Conservation (phyloP, 176 grass and related monocot genomes). For the Carex littledalei region DNA sequence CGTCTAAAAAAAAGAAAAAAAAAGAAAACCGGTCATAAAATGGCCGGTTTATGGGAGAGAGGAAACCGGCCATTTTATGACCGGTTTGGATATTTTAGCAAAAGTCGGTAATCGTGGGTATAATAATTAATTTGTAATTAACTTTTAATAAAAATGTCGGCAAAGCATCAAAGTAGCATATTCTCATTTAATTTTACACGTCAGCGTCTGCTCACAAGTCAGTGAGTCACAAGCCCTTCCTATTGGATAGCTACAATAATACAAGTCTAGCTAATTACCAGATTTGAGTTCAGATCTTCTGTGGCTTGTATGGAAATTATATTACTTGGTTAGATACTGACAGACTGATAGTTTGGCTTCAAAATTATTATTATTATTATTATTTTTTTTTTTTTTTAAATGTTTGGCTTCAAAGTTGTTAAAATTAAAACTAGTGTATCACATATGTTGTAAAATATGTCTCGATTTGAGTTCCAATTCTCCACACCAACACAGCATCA, state of each 20-base stretch:
- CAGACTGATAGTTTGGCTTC: not conserved
- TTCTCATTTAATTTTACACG: conserved; percentile 1
- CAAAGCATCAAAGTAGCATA: not conserved
- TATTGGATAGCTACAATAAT: not conserved
- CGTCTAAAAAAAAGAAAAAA: too few species aligned
- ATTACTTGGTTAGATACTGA: not conserved
- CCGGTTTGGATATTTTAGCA: too few species aligned
- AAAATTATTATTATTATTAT: not conserved
- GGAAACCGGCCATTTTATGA: too few species aligned
- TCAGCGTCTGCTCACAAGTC: not conserved
- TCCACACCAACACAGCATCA: not conserved
- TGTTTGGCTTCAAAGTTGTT: too few species aligned
- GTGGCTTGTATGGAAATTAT: not conserved
- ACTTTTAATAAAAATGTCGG: too few species aligned
- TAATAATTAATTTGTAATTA: too few species aligned
- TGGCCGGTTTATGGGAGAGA: too few species aligned
- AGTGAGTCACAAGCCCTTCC: not conserved
- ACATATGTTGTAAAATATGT: not conserved
- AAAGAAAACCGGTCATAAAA: too few species aligned
- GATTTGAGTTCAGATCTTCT: not conserved
- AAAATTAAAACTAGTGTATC: not conserved
- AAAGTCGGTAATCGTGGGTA: too few species aligned
- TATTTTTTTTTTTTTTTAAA: too few species aligned
- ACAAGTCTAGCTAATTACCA: not conserved
- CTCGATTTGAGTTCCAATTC: not conserved